These are phyloP conservation scores for Marchantia polymorpha DNA, from an alignment of 225 moss, liverwort and hornwort genomes.

Conservation along the genomic window DNA sequence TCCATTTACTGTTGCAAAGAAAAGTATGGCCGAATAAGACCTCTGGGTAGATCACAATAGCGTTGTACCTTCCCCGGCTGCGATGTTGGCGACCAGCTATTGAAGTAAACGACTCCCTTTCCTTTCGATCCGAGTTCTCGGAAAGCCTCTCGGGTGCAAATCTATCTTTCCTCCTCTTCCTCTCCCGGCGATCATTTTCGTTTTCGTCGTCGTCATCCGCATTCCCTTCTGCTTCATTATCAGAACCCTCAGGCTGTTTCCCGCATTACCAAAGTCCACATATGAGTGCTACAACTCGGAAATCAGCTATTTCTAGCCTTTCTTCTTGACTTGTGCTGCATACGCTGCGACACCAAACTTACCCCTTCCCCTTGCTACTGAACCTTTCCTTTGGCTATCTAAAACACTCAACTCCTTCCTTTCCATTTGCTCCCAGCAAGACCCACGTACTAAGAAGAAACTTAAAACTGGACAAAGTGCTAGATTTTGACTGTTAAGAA, in stretches of 20 bases:
- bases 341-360: slow-evolving; percentile 74
- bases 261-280: slow-evolving; percentile 99
- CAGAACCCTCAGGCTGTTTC: slow-evolving; percentile 99
- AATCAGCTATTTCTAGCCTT: slow-evolving; percentile 62
- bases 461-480: slow-evolving; percentile 14
- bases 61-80: slow-evolving; percentile 61
- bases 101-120: slow-evolving; percentile 48
- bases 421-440: not conserved
- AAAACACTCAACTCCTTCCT: slow-evolving; percentile 2
- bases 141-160: slow-evolving; percentile 71
- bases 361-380: slow-evolving; percentile 51
- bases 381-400: slow-evolving; percentile 21
- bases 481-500: slow-evolving; percentile 14
- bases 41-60: not conserved
- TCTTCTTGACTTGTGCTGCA: slow-evolving; percentile 67
- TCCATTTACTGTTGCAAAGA: not conserved
- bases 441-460: slow-evolving; percentile 18
- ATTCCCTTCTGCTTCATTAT: slow-evolving; percentile 89
- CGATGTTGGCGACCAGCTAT: slow-evolving; percentile 47
- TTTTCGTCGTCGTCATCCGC: slow-evolving; percentile 72
- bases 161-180: slow-evolving; percentile 86
- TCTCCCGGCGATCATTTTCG: slow-evolving; percentile 63
- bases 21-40: not conserved
- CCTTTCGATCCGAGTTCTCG: slow-evolving; percentile 48
- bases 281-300: slow-evolving; percentile 75